Evolutionary conservation across 2,329 filamentous ascomycete species (phyloP), one percentile per base, ranked within the genome.

Genomic region (Ceratocystiopsis brevicomis): DNA sequence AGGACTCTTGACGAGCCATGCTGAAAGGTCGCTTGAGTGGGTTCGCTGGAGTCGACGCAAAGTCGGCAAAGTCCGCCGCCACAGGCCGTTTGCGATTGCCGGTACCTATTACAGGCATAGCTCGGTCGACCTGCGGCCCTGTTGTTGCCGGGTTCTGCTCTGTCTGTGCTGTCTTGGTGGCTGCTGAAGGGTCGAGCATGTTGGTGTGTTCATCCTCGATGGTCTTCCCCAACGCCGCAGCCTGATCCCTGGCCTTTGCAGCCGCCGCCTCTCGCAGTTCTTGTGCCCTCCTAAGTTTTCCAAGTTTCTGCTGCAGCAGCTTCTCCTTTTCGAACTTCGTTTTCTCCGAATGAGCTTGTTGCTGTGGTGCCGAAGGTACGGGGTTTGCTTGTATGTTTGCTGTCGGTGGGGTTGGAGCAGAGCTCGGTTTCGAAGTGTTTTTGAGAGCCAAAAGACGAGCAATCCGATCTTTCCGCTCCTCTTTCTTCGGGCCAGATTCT

Each of bases 371-470:
- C 4, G 34, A 34, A 12, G 30, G 19, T 21, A 6, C 19, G 19
- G n/a, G n/a, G n/a, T n/a, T n/a, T 21, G 19, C 6, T 21, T 21
- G 19, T 6, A 6, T 21, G 19, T 21, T 21, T 6, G 4, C 19
- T 21, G 19, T 21, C 19, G 19, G 19, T 21, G 19, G 19, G 18
- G 12, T 19, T 10, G 33, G 8, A 4, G n/a, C 19, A 6, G 43
- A 19, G 10, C 36, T 18, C 3, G 48, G 42, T 19, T 51, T 51
- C 4, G 48, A 38, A 3, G 69, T 70, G 56, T 30, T 30, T 30
- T 82, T 86, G 1, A 73, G 76, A n/a, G 81, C 81, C 44, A 86
- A 66, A 44, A 86, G 68, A 40, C 78, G 74, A 4, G 81, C 81
- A 47, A 88, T 83, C 37, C 82, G 74, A 50, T 85, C 81, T 51